Conservation (phyloP, 2,329 filamentous ascomycete genomes). For the Trichoderma atroviride region DNA sequence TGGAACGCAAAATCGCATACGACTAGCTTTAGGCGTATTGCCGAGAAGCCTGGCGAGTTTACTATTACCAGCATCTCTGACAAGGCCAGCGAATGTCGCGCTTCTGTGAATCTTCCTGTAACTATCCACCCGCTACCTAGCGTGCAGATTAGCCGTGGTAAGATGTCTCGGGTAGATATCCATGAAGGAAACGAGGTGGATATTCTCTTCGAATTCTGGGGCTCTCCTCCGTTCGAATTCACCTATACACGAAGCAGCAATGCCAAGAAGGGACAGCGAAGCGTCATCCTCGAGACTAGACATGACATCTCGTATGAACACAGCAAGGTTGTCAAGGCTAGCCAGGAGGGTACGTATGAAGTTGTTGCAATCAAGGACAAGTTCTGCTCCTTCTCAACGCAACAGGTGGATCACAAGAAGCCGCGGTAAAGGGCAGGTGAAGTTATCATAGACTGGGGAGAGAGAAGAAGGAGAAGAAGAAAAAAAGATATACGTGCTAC, state of each 20-base stretch:
- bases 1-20: slow-evolving; percentile 78
- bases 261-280: slow-evolving; percentile 74
- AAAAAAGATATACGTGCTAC: slow-evolving; percentile 21
- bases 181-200: slow-evolving; percentile 95
- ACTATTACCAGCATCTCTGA: slow-evolving; percentile 85
- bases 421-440: slow-evolving; percentile 23
- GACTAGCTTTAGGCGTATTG: slow-evolving; percentile 89
- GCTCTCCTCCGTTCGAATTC: slow-evolving; percentile 95
- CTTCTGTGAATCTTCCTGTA: slow-evolving; percentile 76
- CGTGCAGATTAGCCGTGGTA: slow-evolving; percentile 85
- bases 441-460: slow-evolving; percentile 1
- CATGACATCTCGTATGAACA: slow-evolving; percentile 84
- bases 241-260: slow-evolving; percentile 93
- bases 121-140: slow-evolving; percentile 89
- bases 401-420: slow-evolving; percentile 57
- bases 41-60: slow-evolving; percentile 87
- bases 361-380: slow-evolving; percentile 94
- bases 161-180: slow-evolving; percentile 82
- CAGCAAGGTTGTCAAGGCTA: slow-evolving; percentile 78
- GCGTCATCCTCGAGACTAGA: slow-evolving; percentile 83
- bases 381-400: slow-evolving; percentile 84
- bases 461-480: background rate
- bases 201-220: slow-evolving; percentile 92
- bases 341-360: slow-evolving; percentile 95
- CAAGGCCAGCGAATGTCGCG: slow-evolving; percentile 84